These are phyloP conservation scores for Colletotrichum tropicicola DNA, from an alignment of 2,329 filamentous ascomycete genomes.

Conservation along the genomic window DNA sequence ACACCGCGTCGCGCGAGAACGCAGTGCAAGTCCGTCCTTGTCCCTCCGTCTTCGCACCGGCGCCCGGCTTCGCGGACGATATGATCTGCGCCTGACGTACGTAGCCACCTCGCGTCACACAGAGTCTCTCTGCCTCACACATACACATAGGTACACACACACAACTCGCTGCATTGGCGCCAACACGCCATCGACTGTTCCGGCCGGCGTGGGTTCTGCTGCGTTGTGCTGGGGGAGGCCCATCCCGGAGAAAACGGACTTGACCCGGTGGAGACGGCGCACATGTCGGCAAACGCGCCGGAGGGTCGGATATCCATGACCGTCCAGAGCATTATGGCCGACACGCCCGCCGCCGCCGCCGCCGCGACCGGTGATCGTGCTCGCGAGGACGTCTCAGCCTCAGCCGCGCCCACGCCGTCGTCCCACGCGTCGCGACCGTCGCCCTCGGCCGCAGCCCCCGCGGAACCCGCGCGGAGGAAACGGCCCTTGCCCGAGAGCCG, in stretches of 20 bases:
- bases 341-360: background rate
- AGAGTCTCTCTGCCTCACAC: no score
- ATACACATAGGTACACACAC: no score
- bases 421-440: slow-evolving; percentile 7
- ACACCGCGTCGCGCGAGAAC: background rate
- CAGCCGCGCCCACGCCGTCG: slow-evolving; percentile 4
- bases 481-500: background rate
- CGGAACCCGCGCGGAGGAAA: slow-evolving; percentile 1
- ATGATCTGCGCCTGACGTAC: no score
- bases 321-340: slow-evolving; percentile 21
- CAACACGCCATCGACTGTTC: no score
- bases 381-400: background rate
- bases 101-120: no score
- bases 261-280: slow-evolving; percentile 15
- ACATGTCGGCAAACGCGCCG: slow-evolving; percentile 12
- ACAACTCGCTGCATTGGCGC: no score
- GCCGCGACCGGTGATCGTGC: background rate
- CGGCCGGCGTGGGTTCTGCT: no score
- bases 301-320: slow-evolving; percentile 21
- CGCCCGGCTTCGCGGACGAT: no score
- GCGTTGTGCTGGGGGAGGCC: no score
- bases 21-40: no score
- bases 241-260: slow-evolving; percentile 25
- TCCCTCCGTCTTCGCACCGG: background rate
- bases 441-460: background rate